Evolutionary conservation across 352 stramenopile species (phyloP).

Genomic region (Phytophthora fragariaefolia): DNA sequence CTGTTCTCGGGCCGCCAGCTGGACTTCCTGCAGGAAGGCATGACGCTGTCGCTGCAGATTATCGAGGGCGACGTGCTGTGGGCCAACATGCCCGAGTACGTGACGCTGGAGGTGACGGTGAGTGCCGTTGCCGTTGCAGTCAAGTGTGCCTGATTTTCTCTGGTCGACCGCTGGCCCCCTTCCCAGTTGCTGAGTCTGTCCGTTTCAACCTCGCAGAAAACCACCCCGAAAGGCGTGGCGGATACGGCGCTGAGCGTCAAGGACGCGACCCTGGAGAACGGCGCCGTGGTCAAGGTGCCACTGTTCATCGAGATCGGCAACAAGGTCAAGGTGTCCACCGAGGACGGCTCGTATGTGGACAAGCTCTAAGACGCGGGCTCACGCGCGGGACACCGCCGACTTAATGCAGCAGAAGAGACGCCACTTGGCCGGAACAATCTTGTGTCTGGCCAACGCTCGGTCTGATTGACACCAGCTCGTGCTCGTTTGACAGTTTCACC

Average conservation of each 20-base stretch:
- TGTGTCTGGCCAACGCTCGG: conserved; percentile 8
- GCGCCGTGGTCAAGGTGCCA: conserved; percentile 80
- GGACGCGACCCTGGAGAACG: conserved; percentile 83
- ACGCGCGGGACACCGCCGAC: neutral
- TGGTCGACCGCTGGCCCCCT: neutral
- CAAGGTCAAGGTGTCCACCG: conserved; percentile 72
- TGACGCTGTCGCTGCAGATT: conserved; percentile 85
- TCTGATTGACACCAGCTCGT: conserved; percentile 21
- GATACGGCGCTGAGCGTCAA: conserved; percentile 84
- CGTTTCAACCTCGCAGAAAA: conserved; percentile 51
- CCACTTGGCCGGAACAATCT: neutral
- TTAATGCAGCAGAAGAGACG: conserved; percentile 13
- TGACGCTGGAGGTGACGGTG: conserved; percentile 77
- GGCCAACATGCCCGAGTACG: conserved; percentile 87
- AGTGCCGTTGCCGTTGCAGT: conserved; percentile 17
- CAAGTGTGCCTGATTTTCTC: neutral
- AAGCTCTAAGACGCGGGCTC: conserved; percentile 52
- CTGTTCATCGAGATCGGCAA: conserved; percentile 86
- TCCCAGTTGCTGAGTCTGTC: conserved; percentile 4
- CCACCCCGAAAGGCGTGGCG: conserved; percentile 77
- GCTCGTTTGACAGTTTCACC: conserved; percentile 20
- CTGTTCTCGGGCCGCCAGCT: conserved; percentile 80
- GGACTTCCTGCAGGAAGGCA: conserved; percentile 80
- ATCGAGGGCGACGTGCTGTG: conserved; percentile 85
- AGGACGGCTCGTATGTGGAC: conserved; percentile 81